A percentile compares a stretch with the other conserved stretches of the same genome.
Conservation (phyloP, 192 early-diverging fungal genomes). For the Oehlia diaphana region DNA sequence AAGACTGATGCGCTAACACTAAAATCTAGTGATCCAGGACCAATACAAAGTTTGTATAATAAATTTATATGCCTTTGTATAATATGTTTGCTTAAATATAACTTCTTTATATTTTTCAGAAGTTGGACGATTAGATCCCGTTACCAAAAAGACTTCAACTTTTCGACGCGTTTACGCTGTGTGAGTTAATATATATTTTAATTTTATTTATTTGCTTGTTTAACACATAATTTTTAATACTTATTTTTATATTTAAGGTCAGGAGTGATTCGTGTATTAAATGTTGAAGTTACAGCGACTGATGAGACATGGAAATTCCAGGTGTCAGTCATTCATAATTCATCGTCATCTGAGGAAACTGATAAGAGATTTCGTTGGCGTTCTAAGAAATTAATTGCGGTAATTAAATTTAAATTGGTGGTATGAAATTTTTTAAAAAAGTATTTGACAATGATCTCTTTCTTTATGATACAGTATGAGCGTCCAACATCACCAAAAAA, state of each 20-base stretch:
- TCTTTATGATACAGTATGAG: not conserved
- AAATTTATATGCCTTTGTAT: not conserved
- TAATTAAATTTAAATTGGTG: not conserved
- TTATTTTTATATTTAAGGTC: not conserved
- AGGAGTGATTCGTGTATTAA: constrained; percentile 17
- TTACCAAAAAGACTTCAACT: not conserved
- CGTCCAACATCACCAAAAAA: not conserved
- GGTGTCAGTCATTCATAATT: constrained; percentile 8
- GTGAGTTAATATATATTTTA: not conserved
- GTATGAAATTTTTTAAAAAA: too few species aligned
- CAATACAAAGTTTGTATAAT: constrained; percentile 14
- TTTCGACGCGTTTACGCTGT: not conserved
- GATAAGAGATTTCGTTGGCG: not conserved
- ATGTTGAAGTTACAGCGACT: constrained; percentile 8
- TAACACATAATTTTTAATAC: not conserved
- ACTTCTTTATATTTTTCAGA: not conserved
- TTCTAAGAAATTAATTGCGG: not conserved
- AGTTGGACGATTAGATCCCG: not conserved
- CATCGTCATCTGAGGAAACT: not conserved
- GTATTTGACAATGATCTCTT: not conserved
- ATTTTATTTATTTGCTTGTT: not conserved
- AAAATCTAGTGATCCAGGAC: constrained; percentile 7
- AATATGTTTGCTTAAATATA: not conserved
- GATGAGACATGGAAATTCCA: constrained; percentile 8
- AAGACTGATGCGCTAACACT: not conserved